These are phyloP conservation scores for Diaporthe destruens DNA, from an alignment of 2,329 filamentous ascomycete species.

Conservation along the genomic window DNA sequence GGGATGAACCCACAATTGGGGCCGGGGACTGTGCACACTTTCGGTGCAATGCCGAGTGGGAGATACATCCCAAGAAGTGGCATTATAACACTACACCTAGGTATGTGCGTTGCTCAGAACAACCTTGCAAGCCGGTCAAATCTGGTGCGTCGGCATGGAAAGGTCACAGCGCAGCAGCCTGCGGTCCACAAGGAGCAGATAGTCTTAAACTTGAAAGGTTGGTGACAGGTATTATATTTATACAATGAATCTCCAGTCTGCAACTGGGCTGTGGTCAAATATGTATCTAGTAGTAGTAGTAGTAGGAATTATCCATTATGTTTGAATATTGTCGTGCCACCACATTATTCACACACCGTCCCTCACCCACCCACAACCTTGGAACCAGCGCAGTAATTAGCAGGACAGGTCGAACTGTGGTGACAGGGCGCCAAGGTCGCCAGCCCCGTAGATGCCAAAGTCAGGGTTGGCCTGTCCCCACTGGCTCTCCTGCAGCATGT, in stretches of 20 bases:
- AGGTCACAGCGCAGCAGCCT: too few relatives aligned
- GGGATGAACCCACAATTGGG: background rate
- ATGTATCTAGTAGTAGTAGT: background rate
- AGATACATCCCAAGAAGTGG: too few relatives aligned
- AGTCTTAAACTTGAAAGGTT: background rate
- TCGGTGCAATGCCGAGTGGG: background rate
- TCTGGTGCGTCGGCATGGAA: too few relatives aligned
- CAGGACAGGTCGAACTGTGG: constrained; percentile 25
- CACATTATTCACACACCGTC: too few relatives aligned
- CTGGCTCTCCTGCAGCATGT: constrained; percentile 58
- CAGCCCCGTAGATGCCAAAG: constrained; percentile 22
- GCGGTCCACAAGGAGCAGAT: background rate
- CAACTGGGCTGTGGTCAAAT: background rate
- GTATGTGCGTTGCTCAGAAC: too few relatives aligned
- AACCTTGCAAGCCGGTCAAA: too few relatives aligned
- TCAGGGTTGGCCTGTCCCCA: constrained; percentile 27
- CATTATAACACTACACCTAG: background rate
- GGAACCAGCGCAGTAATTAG: background rate
- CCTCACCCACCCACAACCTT: too few relatives aligned
- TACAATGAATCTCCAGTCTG: background rate
- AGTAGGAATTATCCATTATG: constrained; percentile 20
- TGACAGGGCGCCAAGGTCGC: constrained; percentile 19
- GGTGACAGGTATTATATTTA: background rate
- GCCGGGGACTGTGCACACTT: background rate
- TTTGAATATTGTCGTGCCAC: background rate